Evolutionary conservation across 192 early-diverging fungal genomes (phyloP).

Genomic region (Haplosporangium gracile): DNA sequence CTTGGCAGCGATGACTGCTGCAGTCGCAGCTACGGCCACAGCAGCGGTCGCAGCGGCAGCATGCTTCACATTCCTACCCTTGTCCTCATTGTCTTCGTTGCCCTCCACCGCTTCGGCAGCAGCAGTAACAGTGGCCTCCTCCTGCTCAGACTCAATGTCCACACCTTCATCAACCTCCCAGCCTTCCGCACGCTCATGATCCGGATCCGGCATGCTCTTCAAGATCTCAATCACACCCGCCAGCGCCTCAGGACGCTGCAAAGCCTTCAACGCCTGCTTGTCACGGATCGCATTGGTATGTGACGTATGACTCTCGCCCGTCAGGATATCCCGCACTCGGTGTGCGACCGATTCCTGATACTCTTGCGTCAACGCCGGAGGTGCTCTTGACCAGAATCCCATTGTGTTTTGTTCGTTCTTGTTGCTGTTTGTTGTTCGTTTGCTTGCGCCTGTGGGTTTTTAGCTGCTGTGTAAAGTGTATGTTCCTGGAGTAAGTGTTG

Average conservation of each 20-base stretch:
- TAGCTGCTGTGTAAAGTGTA: too few species aligned
- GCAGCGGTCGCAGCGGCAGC: not conserved
- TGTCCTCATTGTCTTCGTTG: not conserved
- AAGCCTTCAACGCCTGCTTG: constrained; percentile 56
- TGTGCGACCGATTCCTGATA: constrained; percentile 58
- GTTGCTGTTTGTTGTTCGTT: too few species aligned
- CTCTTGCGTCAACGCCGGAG: constrained; percentile 32
- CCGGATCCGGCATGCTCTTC: constrained; percentile 58
- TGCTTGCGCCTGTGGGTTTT: too few species aligned
- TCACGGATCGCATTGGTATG: constrained; percentile 8
- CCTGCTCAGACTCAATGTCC: constrained; percentile 11
- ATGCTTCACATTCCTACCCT: not conserved
- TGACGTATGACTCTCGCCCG: constrained; percentile 33
- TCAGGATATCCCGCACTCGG: constrained; percentile 55
- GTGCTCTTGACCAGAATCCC: constrained; percentile 45
- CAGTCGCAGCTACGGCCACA: not conserved
- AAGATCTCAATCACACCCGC: constrained; percentile 53
- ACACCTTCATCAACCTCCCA: constrained; percentile 38
- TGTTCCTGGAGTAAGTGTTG: too few species aligned
- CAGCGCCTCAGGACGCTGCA: constrained; percentile 47
- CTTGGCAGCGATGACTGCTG: not conserved
- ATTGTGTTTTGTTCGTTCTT: not conserved
- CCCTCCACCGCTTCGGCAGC: not conserved
- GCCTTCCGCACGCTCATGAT: constrained; percentile 12
- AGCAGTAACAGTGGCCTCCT: not conserved